These are phyloP conservation scores for Xylariaceae sp. DNA, from an alignment of 2,329 filamentous ascomycete genomes.

Conservation along the genomic window DNA sequence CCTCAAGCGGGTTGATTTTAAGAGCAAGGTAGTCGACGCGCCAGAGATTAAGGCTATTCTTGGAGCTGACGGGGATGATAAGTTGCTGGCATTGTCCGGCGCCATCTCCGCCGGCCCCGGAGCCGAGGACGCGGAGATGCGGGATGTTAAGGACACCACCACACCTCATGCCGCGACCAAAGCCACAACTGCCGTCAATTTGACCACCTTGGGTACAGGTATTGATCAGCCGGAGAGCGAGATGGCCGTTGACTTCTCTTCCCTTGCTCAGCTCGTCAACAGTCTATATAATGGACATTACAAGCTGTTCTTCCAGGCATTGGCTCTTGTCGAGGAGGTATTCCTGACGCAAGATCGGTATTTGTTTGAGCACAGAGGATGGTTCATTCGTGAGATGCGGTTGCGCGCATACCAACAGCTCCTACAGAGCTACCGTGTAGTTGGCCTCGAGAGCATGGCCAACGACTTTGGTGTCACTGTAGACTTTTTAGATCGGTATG, in stretches of 20 bases:
- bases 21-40: conserved; percentile 96
- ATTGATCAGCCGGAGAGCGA: conserved; percentile 73
- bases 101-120: conserved; percentile 76
- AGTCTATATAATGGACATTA: conserved; percentile 94
- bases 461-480: conserved; percentile 95
- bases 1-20: conserved; percentile 96
- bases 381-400: conserved; percentile 98
- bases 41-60: conserved; percentile 98
- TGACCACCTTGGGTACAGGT: conserved; percentile 73
- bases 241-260: conserved; percentile 79
- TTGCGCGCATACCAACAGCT: conserved; percentile 94
- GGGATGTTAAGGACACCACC: conserved; percentile 53
- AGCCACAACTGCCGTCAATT: conserved; percentile 70
- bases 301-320: conserved; percentile 84
- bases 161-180: conserved; percentile 48
- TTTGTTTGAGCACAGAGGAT: conserved; percentile 89
- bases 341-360: conserved; percentile 95
- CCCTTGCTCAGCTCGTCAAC: conserved; percentile 81
- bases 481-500: conserved; percentile 90
- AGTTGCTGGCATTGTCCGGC: conserved; percentile 75
- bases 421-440: conserved; percentile 93
- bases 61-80: conserved; percentile 76
- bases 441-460: conserved; percentile 96
- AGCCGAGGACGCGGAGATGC: conserved; percentile 69
- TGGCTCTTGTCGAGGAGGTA: conserved; percentile 85